Conservation (phyloP, 2,329 filamentous ascomycete genomes). For the Fusarium sp. region DNA sequence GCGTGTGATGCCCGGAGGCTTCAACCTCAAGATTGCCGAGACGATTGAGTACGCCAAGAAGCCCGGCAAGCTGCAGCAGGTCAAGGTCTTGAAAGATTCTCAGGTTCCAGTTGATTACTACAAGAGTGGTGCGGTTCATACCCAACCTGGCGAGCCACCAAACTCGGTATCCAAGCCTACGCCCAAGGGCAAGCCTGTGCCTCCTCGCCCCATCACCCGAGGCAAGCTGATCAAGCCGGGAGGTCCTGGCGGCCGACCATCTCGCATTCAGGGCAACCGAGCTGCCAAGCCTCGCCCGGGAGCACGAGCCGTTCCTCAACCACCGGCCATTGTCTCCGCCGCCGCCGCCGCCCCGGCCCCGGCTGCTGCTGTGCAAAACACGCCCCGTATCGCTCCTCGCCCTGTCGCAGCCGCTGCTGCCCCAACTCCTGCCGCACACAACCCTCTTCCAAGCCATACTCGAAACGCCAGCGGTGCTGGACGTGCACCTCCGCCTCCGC, state of each 20-base stretch:
- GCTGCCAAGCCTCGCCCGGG: conserved; percentile 61
- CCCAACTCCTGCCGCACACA: conserved; percentile 40
- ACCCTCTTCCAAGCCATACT: conserved; percentile 64
- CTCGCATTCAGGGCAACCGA: conserved; percentile 73
- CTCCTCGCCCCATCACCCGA: conserved; percentile 90
- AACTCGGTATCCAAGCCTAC: conserved; percentile 87
- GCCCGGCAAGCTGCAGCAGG: conserved; percentile 88
- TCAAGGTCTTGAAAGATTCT: conserved; percentile 93
- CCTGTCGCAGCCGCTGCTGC: conserved; percentile 17
- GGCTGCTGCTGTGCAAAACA: conserved; percentile 45
- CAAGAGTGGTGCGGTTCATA: conserved; percentile 94
- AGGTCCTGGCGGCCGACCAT: conserved; percentile 85
- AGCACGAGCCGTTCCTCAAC: conserved; percentile 55
- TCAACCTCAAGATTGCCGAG: conserved; percentile 87
- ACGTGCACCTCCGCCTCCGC: conserved; percentile 75
- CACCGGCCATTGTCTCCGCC: conserved; percentile 51
- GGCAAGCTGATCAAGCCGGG: conserved; percentile 94
- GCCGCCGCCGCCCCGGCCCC: conserved; percentile 47
- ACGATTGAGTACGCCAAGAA: conserved; percentile 98
- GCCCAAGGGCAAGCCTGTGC: conserved; percentile 87
- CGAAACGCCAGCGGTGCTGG: conserved; percentile 67
- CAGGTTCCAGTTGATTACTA: conserved; percentile 84
- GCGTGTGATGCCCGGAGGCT: conserved; percentile 81
- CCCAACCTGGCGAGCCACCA: conserved; percentile 84
- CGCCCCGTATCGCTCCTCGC: conserved; percentile 24